Conservation (phyloP, 2,329 filamentous ascomycete genomes). For the Pseudopyrenochaeta lycopersici region DNA sequence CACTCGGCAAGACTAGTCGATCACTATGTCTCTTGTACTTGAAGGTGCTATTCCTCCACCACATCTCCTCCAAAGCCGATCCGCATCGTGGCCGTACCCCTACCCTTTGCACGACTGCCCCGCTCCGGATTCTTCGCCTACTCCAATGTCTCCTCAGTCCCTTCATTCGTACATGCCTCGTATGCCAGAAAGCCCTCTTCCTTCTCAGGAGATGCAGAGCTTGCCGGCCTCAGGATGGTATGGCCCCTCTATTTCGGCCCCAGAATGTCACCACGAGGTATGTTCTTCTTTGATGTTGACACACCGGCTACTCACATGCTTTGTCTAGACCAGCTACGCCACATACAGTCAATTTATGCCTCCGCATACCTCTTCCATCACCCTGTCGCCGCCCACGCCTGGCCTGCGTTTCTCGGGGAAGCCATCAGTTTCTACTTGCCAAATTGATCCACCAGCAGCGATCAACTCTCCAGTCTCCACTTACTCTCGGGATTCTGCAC, state of each 20-base stretch:
- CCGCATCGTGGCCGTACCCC: conserved; percentile 38
- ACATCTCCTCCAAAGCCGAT: conserved; percentile 39
- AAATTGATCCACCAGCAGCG: conserved; percentile 30
- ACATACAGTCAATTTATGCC: conserved; percentile 44
- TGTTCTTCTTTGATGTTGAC: conserved; percentile 21
- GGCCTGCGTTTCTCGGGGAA: conserved; percentile 34
- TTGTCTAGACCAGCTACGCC: conserved; percentile 33
- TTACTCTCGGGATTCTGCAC: conserved; percentile 37
- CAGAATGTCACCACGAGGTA: conserved; percentile 40
- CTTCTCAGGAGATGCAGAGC: conserved; percentile 33
- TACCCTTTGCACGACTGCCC: conserved; percentile 37
- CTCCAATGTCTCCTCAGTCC: conserved; percentile 45
- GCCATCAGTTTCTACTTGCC: conserved; percentile 24
- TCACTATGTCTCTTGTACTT: conserved; percentile 45
- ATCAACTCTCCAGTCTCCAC: conserved; percentile 42
- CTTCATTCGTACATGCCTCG: conserved; percentile 40
- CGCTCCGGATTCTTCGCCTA: conserved; percentile 36
- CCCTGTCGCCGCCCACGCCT: conserved; percentile 29
- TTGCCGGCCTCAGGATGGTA: conserved; percentile 43
- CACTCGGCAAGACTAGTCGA: conserved; percentile 18
- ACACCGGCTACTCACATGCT: conserved; percentile 15
- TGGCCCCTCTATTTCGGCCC: conserved; percentile 37
- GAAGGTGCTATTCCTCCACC: conserved; percentile 47
- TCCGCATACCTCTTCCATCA: conserved; percentile 40
- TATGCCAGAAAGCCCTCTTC: conserved; percentile 36